phyloP scores from a whole-genome alignment of 495 filamentous ascomycete genomes.

The Hypoxylon crocopeplum region DNA sequence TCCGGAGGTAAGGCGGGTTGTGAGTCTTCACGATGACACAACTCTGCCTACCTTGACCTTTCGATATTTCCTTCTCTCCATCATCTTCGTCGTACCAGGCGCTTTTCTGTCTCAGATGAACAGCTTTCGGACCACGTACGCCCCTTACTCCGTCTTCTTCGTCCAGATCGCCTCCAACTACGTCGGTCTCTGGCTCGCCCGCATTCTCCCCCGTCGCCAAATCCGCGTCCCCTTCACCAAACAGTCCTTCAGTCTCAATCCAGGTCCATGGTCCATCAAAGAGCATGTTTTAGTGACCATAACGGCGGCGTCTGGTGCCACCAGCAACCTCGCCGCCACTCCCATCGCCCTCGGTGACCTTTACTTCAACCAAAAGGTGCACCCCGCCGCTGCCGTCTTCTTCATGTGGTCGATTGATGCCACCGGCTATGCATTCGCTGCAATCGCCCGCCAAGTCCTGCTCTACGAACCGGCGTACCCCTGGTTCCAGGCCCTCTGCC shows the following conservation, averaged over 20 bases:
- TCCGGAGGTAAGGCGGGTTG: constrained; percentile 57
- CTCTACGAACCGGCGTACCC: constrained; percentile 63
- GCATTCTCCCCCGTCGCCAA: constrained; percentile 53
- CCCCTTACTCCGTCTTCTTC: constrained; percentile 65
- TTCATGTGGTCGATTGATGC: constrained; percentile 66
- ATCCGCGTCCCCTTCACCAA: constrained; percentile 56
- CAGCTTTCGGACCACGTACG: constrained; percentile 59
- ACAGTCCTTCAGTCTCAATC: constrained; percentile 60
- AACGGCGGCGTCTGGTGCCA: constrained; percentile 62
- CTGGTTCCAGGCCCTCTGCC: constrained; percentile 60
- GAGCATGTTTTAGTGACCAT: constrained; percentile 65
- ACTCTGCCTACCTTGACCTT: constrained; percentile 61
- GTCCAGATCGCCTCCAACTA: constrained; percentile 64
- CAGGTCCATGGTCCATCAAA: constrained; percentile 63
- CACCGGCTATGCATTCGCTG: constrained; percentile 62
- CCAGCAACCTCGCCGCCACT: constrained; percentile 56
- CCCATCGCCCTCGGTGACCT: constrained; percentile 61
- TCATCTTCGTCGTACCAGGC: constrained; percentile 60
- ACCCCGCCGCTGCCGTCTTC: constrained; percentile 59
- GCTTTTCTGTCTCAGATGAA: constrained; percentile 62
- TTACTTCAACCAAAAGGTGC: constrained; percentile 57
- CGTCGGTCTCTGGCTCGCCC: constrained; percentile 60
- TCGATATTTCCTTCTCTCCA: constrained; percentile 60
- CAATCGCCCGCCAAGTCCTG: constrained; percentile 58
- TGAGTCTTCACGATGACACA: constrained; percentile 61